A percentile compares a stretch with the other conserved stretches of the same genome.
Conservation (phyloP, 2,329 filamentous ascomycete genomes). For the Orbilia quercus region DNA sequence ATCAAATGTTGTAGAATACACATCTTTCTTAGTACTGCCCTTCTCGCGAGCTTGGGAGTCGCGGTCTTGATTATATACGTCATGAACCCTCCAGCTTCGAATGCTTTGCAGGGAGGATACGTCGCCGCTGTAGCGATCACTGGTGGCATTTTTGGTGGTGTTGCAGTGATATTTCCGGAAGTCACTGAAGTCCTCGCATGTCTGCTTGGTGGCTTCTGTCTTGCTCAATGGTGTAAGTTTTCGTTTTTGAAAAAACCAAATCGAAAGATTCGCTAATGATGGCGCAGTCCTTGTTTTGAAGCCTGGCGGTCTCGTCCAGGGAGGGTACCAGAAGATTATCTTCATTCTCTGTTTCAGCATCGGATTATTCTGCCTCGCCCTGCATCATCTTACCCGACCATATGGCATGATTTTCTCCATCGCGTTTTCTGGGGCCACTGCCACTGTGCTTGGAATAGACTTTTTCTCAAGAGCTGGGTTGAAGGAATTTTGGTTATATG, state of each 20-base stretch:
- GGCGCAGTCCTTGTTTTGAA: conserved; percentile 74
- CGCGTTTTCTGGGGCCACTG: conserved; percentile 83
- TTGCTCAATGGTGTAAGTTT: conserved; percentile 79
- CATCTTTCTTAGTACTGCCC: conserved; percentile 81
- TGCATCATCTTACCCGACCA: conserved; percentile 79
- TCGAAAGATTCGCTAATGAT: conserved; percentile 25
- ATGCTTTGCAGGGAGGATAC: conserved; percentile 85
- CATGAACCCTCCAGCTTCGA: conserved; percentile 79
- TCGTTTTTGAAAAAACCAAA: not conserved
- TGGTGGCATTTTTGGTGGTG: conserved; percentile 77
- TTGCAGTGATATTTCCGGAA: conserved; percentile 82
- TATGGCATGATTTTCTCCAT: conserved; percentile 81
- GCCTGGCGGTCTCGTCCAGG: conserved; percentile 77
- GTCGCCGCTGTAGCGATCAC: conserved; percentile 80
- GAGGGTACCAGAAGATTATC: conserved; percentile 73
- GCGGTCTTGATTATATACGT: conserved; percentile 88
- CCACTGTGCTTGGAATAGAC: conserved; percentile 84
- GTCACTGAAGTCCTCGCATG: conserved; percentile 86
- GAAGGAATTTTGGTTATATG: conserved; percentile 95
- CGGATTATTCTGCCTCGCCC: conserved; percentile 77
- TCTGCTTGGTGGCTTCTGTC: conserved; percentile 83
- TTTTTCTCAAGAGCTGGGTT: conserved; percentile 89
- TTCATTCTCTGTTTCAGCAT: conserved; percentile 80
- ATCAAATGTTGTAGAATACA: conserved; percentile 68
- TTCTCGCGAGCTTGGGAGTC: conserved; percentile 77